Percentiles rank a stretch among this genome's conserved stretches.
Conservation (phyloP, 257 asterid species). For the Solanum sejunctum region DNA sequence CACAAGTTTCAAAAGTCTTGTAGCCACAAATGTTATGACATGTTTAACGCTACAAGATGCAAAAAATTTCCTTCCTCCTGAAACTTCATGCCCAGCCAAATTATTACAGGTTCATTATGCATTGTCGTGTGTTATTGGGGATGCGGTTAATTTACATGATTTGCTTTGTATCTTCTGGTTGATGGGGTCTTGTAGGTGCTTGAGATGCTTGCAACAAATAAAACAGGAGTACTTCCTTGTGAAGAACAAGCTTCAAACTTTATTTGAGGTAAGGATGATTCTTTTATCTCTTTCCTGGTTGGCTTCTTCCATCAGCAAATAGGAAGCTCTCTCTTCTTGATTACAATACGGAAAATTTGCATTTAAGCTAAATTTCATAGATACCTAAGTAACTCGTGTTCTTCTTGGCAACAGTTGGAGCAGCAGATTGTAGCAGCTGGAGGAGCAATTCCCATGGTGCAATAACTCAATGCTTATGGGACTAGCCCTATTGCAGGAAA, state of each 20-base stretch:
- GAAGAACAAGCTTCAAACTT: constrained; percentile 52
- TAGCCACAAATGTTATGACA: not conserved
- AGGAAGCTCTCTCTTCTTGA: not conserved
- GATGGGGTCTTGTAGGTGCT: constrained; percentile 35
- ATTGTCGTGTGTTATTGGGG: not conserved
- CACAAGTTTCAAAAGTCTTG: not conserved
- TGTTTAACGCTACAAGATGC: not conserved
- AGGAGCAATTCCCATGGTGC: constrained; percentile 46
- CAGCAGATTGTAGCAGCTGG: constrained; percentile 79
- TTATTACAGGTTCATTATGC: not conserved
- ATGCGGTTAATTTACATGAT: not conserved
- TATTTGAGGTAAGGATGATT: constrained; percentile 36
- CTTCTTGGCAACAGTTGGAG: constrained; percentile 43
- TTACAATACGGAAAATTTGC: not conserved
- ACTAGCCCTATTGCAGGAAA: not conserved
- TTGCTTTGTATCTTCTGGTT: not conserved
- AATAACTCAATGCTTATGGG: constrained; percentile 7
- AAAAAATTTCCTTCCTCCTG: not conserved
- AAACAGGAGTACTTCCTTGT: constrained; percentile 69
- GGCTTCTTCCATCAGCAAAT: not conserved
- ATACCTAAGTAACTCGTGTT: not conserved
- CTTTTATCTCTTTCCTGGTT: not conserved
- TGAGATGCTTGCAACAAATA: constrained; percentile 51
- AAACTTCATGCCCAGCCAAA: not conserved
- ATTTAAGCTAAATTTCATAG: not conserved